Evolutionary conservation across 208 protist species (phyloP).

Genomic region (Leishmania braziliensis): DNA sequence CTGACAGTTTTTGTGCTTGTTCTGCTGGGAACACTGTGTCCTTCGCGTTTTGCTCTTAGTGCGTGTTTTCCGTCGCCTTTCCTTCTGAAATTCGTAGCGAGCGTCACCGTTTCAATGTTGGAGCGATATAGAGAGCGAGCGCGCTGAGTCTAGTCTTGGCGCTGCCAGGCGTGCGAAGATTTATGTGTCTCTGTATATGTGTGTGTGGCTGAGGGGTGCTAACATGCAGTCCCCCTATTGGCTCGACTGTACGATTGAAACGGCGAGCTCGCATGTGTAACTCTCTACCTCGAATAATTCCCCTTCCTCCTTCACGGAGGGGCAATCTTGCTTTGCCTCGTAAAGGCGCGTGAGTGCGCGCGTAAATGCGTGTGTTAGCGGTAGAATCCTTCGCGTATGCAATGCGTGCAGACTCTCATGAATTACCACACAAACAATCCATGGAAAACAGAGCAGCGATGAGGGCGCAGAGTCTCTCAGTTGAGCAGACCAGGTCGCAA

Average conservation of each 20-base stretch:
- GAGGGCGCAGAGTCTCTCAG: not conserved
- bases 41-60: not conserved
- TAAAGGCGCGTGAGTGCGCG: not conserved
- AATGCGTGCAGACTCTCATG: not conserved
- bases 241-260: not conserved
- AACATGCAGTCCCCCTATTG: not conserved
- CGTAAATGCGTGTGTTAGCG: not conserved
- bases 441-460: not conserved
- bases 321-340: not conserved
- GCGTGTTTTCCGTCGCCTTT: not conserved
- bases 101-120: not conserved
- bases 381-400: not conserved
- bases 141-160: not conserved
- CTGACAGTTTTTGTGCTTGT: not conserved
- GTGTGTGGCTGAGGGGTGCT: not conserved
- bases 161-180: not conserved
- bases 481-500: not conserved
- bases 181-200: not conserved
- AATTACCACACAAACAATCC: not conserved
- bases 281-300: not conserved
- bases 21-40: no score
- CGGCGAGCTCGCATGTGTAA: not conserved
- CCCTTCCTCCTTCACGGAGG: not conserved
- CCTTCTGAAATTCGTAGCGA: not conserved
- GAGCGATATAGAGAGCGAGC: not conserved